Conservation (phyloP, 352 stramenopile genomes). For the Phytophthora quininea region DNA sequence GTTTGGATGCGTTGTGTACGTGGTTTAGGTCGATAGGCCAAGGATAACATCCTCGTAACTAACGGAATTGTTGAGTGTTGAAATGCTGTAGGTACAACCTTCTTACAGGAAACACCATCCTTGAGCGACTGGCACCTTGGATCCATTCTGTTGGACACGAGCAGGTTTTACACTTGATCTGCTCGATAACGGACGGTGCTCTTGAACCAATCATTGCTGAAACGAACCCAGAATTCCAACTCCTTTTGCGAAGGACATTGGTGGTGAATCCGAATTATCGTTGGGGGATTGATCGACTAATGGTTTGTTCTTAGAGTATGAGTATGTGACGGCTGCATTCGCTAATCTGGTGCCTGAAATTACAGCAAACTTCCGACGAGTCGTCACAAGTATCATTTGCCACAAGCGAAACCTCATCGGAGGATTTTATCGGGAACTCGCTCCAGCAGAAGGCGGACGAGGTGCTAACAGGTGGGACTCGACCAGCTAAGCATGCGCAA, state of each 20-base stretch:
- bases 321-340: neutral
- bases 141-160: conserved; percentile 35
- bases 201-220: conserved; percentile 43
- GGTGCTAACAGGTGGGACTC: conserved; percentile 39
- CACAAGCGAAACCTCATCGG: conserved; percentile 19
- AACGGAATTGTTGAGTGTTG: neutral
- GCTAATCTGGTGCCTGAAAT: neutral
- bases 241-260: conserved; percentile 53
- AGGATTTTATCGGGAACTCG: conserved; percentile 23
- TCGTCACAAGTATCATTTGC: conserved; percentile 4
- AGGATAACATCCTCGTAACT: neutral
- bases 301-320: conserved; percentile 30
- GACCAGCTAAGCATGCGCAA: conserved; percentile 52
- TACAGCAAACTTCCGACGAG: conserved; percentile 14
- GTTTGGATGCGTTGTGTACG: conserved; percentile 76
- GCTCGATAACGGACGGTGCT: conserved; percentile 56
- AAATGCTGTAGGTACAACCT: conserved; percentile 51
- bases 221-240: conserved; percentile 35
- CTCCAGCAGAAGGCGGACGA: conserved; percentile 34
- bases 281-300: conserved; percentile 53
- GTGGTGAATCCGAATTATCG: conserved; percentile 49
- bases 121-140: conserved; percentile 57
- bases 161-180: conserved; percentile 61
- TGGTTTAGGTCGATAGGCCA: neutral
- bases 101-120: conserved; percentile 45